Percentiles rank a stretch among this genome's conserved stretches.
Conservation (phyloP, 1,284 basidiomycete species). For the Leccinum fuscescens region DNA sequence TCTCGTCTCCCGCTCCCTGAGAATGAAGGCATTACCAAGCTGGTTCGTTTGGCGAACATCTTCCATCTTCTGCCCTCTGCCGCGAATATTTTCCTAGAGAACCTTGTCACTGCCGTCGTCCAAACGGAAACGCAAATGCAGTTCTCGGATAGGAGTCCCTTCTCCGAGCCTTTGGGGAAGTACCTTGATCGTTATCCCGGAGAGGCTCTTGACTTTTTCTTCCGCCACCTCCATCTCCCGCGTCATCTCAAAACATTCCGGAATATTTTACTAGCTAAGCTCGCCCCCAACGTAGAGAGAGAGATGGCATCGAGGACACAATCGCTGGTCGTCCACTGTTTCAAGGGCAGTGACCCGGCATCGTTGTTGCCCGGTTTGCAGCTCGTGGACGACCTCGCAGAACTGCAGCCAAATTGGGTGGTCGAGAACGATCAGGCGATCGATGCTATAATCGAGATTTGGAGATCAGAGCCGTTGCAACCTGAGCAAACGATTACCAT, state of each 20-base stretch:
- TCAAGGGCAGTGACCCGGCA: constrained; percentile 54
- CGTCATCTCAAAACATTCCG: constrained; percentile 78
- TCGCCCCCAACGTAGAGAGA: constrained; percentile 74
- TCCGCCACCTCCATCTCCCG: constrained; percentile 73
- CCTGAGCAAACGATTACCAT: constrained; percentile 47
- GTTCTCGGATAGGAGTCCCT: constrained; percentile 87
- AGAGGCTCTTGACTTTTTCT: constrained; percentile 85
- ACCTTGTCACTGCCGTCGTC: constrained; percentile 86
- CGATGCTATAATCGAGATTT: constrained; percentile 68
- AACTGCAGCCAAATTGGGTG: constrained; percentile 73
- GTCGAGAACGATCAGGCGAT: constrained; percentile 63
- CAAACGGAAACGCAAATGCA: constrained; percentile 91
- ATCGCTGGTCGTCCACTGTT: constrained; percentile 58
- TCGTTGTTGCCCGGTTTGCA: constrained; percentile 66
- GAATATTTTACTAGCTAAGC: constrained; percentile 74
- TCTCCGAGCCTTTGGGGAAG: constrained; percentile 90
- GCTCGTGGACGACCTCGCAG: constrained; percentile 76
- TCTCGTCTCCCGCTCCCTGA: constrained; percentile 80
- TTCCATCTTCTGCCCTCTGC: constrained; percentile 94
- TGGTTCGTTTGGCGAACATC: constrained; percentile 93
- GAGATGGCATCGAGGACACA: constrained; percentile 71
- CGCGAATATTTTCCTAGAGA: constrained; percentile 90
- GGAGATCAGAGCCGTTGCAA: constrained; percentile 60
- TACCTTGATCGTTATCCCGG: constrained; percentile 90
- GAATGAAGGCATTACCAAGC: constrained; percentile 89